These are phyloP conservation scores for Microdochium bolleyi DNA, from an alignment of 2,329 filamentous ascomycete genomes.

Conservation along the genomic window DNA sequence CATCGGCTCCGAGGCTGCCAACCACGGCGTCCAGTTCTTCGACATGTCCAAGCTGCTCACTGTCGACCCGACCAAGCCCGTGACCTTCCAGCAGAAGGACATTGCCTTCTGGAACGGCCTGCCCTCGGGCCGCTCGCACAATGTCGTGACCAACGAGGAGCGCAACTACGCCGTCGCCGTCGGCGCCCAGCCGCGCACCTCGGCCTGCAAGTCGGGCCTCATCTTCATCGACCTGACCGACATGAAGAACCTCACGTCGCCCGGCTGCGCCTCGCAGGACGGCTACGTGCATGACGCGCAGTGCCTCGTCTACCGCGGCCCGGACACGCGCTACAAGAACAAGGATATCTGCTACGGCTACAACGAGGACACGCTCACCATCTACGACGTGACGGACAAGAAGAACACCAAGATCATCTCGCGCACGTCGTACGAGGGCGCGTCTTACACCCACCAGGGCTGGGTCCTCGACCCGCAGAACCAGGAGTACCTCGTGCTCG, in stretches of 20 bases:
- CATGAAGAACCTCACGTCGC: constrained; percentile 40
- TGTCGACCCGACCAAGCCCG: constrained; percentile 32
- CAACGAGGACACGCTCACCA: constrained; percentile 42
- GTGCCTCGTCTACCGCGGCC: constrained; percentile 46
- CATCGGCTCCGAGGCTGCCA: constrained; percentile 30
- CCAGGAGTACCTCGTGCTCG: constrained; percentile 30
- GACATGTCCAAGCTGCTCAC: constrained; percentile 51
- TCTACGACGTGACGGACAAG: constrained; percentile 42
- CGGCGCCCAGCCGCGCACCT: constrained; percentile 27
- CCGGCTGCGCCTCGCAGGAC: constrained; percentile 45
- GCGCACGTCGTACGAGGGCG: constrained; percentile 42
- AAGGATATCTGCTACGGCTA: constrained; percentile 47
- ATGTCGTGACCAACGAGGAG: constrained; percentile 37
- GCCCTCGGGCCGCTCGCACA: constrained; percentile 35
- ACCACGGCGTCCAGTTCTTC: constrained; percentile 55
- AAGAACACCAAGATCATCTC: constrained; percentile 32
- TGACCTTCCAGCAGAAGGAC: constrained; percentile 34
- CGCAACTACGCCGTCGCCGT: constrained; percentile 36
- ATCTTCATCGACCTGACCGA: constrained; percentile 52
- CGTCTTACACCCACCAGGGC: constrained; percentile 47
- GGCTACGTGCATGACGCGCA: constrained; percentile 56
- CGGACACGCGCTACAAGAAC: constrained; percentile 34
- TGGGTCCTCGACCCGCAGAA: constrained; percentile 33
- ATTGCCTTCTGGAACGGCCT: constrained; percentile 30
- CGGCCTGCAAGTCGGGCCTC: constrained; percentile 41